Evolutionary conservation across 495 filamentous ascomycete genomes (phyloP).

Genomic region (Terfezia boudieri): DNA sequence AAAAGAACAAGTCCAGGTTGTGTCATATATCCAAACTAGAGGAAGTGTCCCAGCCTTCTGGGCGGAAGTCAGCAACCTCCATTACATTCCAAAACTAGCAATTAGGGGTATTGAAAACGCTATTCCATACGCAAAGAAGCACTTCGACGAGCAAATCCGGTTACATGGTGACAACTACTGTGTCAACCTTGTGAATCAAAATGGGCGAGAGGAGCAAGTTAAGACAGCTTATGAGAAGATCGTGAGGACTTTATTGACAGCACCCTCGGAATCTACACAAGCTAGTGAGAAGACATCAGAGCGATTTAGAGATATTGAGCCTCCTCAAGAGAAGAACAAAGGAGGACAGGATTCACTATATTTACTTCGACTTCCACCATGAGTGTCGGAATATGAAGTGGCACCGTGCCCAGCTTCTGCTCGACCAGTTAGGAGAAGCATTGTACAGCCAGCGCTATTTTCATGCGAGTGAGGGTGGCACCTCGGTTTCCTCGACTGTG

Average conservation of each 20-base stretch:
- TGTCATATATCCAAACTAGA: slow-evolving; percentile 86
- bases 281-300: slow-evolving; percentile 41
- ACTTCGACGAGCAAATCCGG: slow-evolving; percentile 79
- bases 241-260: slow-evolving; percentile 47
- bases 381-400: slow-evolving; percentile 87
- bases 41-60: slow-evolving; percentile 88
- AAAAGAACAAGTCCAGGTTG: slow-evolving; percentile 55
- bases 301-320: slow-evolving; percentile 56
- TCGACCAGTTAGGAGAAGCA: slow-evolving; percentile 53
- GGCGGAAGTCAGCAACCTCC: slow-evolving; percentile 78
- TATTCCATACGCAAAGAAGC: slow-evolving; percentile 44
- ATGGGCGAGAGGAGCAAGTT: slow-evolving; percentile 62
- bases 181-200: slow-evolving; percentile 91
- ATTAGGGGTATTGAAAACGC: slow-evolving; percentile 31
- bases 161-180: slow-evolving; percentile 91
- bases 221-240: slow-evolving; percentile 86
- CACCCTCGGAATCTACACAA: slow-evolving; percentile 39
- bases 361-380: slow-evolving; percentile 97
- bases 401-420: slow-evolving; percentile 70
- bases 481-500: slow-evolving; percentile 39
- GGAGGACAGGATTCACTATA: slow-evolving; percentile 69
- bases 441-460: slow-evolving; percentile 69
- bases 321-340: slow-evolving; percentile 34
- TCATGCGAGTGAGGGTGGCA: slow-evolving; percentile 48
- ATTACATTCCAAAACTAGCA: slow-evolving; percentile 74